phyloP scores from a whole-genome alignment of 495 filamentous ascomycete species.

The Symbiotaphrina buchneri region DNA sequence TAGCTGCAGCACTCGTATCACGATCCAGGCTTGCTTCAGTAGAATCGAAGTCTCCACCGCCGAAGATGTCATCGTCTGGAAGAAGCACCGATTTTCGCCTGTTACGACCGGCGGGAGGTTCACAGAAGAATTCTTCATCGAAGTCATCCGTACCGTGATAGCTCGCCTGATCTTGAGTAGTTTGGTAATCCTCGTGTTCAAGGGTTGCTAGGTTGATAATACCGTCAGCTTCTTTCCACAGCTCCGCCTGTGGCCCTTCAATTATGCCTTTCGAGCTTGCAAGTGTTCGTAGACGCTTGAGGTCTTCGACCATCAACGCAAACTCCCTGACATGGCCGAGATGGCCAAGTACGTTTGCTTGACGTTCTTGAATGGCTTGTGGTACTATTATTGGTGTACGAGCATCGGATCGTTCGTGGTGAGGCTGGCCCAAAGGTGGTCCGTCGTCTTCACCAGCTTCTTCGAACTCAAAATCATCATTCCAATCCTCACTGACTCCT shows the following conservation, averaged over 20 bases:
- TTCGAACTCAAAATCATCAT: conserved; percentile 64
- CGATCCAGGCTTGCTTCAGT: too few species aligned
- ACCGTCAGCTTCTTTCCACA: conserved; percentile 74
- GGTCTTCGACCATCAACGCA: conserved; percentile 57
- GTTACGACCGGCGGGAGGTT: conserved; percentile 7
- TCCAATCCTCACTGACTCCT: conserved; percentile 66
- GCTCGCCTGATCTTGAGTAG: background rate
- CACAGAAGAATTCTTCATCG: conserved; percentile 28
- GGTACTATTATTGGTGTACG: conserved; percentile 68
- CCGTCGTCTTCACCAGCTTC: conserved; percentile 19
- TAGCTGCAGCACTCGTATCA: too few species aligned
- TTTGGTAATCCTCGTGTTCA: conserved; percentile 39
- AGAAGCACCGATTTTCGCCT: conserved; percentile 30
- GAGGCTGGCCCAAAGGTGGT: conserved; percentile 3
- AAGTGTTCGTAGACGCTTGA: conserved; percentile 41
- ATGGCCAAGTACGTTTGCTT: conserved; percentile 68
- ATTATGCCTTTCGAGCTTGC: conserved; percentile 44
- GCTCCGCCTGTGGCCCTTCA: conserved; percentile 30
- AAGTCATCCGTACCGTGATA: conserved; percentile 28
- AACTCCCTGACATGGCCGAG: conserved; percentile 73
- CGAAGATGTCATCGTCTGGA: conserved; percentile 43
- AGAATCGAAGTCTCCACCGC: conserved; percentile 9
- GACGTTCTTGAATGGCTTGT: conserved; percentile 58
- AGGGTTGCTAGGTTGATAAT: conserved; percentile 72
- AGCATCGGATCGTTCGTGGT: conserved; percentile 17